Percentiles rank a stretch among this genome's conserved stretches.
Evolutionary conservation across 139 green algal genomes (phyloP).

Genomic region (Pleodorina starrii): DNA sequence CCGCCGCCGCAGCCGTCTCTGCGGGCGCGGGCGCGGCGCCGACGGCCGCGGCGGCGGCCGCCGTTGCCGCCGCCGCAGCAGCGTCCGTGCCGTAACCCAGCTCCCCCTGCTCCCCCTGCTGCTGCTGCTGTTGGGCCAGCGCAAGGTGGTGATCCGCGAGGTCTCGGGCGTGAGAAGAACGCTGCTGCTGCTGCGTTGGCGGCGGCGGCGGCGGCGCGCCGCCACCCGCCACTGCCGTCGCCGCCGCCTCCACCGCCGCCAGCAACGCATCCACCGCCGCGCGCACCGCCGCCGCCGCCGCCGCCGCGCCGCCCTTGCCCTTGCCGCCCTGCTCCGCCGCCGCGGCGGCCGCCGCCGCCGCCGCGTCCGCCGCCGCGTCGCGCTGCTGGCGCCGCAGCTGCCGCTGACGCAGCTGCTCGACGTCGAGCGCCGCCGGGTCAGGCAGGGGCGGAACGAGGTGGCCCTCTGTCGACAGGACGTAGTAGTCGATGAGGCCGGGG

Average conservation of each 20-base stretch:
- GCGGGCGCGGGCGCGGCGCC: too few relatives aligned
- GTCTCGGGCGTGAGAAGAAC: too few relatives aligned
- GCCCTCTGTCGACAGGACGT: slow-evolving; percentile 77
- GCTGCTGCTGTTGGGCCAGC: slow-evolving; percentile 29
- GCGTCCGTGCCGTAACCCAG: background rate
- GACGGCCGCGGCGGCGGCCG: too few relatives aligned
- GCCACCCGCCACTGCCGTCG: background rate
- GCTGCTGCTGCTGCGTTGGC: too few relatives aligned
- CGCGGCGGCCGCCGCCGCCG: background rate
- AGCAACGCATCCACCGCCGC: background rate
- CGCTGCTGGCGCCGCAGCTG: background rate
- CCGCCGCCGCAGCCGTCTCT: too few relatives aligned
- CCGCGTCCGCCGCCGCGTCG: too few relatives aligned
- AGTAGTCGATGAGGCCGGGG: slow-evolving; percentile 64
- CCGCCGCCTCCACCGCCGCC: background rate
- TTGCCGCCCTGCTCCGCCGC: background rate
- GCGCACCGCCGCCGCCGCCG: background rate
- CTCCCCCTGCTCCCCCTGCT: slow-evolving; percentile 11
- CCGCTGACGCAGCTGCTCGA: background rate
- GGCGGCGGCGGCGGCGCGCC: background rate
- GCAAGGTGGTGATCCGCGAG: background rate
- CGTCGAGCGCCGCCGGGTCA: background rate
- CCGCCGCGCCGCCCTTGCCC: background rate
- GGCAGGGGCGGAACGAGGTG: slow-evolving; percentile 73
- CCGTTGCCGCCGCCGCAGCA: background rate